phyloP scores from a whole-genome alignment of 768 basidiomycete species.

The Trametes gibbosa region DNA sequence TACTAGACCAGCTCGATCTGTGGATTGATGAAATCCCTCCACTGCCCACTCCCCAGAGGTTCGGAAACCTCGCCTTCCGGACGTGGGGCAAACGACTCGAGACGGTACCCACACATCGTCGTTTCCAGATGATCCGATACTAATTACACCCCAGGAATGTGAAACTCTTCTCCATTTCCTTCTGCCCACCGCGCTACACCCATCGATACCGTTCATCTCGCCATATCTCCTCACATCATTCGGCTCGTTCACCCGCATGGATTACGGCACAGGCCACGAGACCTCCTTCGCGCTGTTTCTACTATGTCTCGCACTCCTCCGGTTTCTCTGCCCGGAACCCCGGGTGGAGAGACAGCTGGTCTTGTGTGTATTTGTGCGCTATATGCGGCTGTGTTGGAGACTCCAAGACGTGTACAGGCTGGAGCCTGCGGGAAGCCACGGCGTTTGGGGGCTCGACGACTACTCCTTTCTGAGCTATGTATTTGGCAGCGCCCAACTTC shows the following conservation, averaged over 20 bases:
- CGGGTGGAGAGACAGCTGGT: constrained; percentile 61
- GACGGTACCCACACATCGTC: constrained; percentile 45
- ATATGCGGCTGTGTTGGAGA: constrained; percentile 78
- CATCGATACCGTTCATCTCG: constrained; percentile 60
- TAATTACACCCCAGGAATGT: constrained; percentile 41
- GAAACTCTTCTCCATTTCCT: constrained; percentile 48
- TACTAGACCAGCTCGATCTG: constrained; percentile 63
- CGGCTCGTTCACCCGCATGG: constrained; percentile 86
- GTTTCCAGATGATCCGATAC: not conserved
- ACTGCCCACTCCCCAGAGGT: constrained; percentile 72
- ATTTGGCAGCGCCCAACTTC: constrained; percentile 87
- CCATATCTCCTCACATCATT: constrained; percentile 84
- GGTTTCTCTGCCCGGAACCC: constrained; percentile 56
- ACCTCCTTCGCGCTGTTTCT: constrained; percentile 82
- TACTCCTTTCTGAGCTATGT: constrained; percentile 86
- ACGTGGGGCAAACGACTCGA: constrained; percentile 78
- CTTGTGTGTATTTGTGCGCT: constrained; percentile 69
- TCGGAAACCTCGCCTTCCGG: constrained; percentile 89
- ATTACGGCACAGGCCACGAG: constrained; percentile 98
- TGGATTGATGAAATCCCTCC: constrained; percentile 87
- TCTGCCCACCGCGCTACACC: constrained; percentile 43
- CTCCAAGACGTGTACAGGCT: constrained; percentile 87
- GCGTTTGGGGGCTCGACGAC: constrained; percentile 97
- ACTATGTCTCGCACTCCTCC: constrained; percentile 63
- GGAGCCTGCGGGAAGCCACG: constrained; percentile 96